Evolutionary conservation across 768 basidiomycete species (phyloP).

Genomic region (Suillus subluteus): DNA sequence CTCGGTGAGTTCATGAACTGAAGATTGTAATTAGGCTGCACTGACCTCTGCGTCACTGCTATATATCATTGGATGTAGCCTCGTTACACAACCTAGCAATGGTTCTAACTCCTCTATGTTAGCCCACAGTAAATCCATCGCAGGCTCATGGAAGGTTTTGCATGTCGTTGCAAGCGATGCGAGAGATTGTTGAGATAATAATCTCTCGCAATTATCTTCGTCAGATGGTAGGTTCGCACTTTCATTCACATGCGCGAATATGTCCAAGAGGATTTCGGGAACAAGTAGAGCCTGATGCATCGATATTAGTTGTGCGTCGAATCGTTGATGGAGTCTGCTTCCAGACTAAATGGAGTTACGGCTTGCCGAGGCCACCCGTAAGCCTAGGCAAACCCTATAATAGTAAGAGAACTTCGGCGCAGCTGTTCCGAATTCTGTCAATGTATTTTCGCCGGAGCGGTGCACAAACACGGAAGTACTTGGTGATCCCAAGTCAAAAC

Average conservation of each 20-base stretch:
- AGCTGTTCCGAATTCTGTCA: too few species aligned
- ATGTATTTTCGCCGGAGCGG: neutral
- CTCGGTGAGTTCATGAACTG: neutral
- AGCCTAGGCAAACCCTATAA: neutral
- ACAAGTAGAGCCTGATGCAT: neutral
- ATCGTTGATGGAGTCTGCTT: neutral
- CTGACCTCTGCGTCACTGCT: neutral
- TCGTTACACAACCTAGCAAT: neutral
- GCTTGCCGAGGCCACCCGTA: neutral
- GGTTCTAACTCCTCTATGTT: neutral
- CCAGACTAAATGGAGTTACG: neutral
- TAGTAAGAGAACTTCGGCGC: too few species aligned
- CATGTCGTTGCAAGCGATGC: neutral
- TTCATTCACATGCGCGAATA: neutral
- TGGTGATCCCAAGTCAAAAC: neutral
- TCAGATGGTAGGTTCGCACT: neutral
- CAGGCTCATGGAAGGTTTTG: neutral
- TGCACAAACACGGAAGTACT: neutral
- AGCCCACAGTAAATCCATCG: neutral
- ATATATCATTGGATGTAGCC: conserved; percentile 1
- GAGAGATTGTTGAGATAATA: neutral
- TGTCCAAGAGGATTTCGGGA: neutral
- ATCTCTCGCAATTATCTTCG: neutral
- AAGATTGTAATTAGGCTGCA: neutral
- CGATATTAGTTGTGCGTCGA: neutral